These are phyloP conservation scores for Zoysia pacifica DNA, from an alignment of 176 grass and related monocot genomes.

Conservation along the genomic window DNA sequence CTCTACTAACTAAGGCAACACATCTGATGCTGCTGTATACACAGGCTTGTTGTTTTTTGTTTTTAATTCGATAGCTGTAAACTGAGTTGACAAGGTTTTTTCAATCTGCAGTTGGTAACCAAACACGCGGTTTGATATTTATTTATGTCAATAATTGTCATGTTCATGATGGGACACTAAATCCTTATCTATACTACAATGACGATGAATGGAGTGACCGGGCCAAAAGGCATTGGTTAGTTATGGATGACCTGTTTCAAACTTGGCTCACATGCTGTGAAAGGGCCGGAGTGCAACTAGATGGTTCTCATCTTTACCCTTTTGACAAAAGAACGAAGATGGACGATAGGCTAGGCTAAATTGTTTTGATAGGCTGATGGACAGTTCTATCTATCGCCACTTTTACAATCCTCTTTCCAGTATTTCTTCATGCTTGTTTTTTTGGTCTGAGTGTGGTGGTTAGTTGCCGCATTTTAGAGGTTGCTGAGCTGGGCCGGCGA, in stretches of 20 bases:
- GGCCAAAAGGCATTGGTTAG: neutral
- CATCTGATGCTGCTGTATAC: slow-evolving; percentile 7
- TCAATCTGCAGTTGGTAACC: neutral
- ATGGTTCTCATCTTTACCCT: neutral
- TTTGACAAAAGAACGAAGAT: neutral
- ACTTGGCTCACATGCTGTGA: neutral
- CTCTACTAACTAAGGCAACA: neutral
- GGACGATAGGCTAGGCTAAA: too few species aligned
- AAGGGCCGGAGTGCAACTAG: neutral
- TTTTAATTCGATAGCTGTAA: slow-evolving; percentile 2
- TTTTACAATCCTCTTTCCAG: neutral
- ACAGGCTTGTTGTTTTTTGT: neutral
- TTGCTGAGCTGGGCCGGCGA: too few species aligned
- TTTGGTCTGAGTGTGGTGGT: neutral
- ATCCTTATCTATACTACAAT: neutral
- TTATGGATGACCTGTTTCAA: neutral
- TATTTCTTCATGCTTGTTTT: neutral
- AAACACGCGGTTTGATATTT: neutral
- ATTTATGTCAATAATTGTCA: neutral
- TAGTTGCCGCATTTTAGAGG: neutral
- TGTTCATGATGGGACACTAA: neutral
- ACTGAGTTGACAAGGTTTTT: neutral
- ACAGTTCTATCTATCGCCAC: neutral
- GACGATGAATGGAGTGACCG: slow-evolving; percentile 1
- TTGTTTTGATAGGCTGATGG: too few species aligned